These are phyloP conservation scores for Camellia oleifera DNA, from an alignment of 179 eudicot genomes.

Conservation along the genomic window DNA sequence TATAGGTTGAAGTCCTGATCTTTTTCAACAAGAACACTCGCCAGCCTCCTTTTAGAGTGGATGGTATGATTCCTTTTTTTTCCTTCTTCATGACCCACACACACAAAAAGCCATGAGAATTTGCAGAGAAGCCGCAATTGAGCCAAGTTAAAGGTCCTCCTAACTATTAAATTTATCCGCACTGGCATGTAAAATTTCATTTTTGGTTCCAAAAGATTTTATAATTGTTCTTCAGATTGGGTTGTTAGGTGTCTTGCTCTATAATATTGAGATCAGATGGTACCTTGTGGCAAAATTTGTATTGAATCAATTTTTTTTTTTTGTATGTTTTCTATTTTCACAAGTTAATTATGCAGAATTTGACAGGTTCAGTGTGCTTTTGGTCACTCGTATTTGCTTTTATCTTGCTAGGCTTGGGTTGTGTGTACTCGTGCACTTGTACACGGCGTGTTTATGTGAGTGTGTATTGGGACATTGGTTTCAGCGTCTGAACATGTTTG, in stretches of 20 bases:
- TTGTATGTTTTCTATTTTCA: background rate
- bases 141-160: background rate
- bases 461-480: too few relatives aligned
- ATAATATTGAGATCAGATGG: background rate
- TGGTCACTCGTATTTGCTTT: background rate
- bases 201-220: too few relatives aligned
- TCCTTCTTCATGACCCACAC: background rate
- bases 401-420: background rate
- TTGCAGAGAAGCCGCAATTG: background rate
- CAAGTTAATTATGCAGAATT: background rate
- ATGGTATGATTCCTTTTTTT: constrained; percentile 11
- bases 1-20: background rate
- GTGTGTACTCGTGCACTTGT: background rate
- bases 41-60: background rate
- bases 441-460: too few relatives aligned
- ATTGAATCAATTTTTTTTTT: background rate
- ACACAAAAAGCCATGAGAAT: background rate
- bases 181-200: background rate
- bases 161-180: background rate
- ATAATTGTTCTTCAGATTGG: background rate
- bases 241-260: background rate
- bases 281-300: background rate
- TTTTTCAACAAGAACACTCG: background rate
- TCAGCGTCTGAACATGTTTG: too few relatives aligned
- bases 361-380: background rate